Evolutionary conservation across 1,284 basidiomycete species (phyloP).

Genomic region (Apiotrichum gamsii): DNA sequence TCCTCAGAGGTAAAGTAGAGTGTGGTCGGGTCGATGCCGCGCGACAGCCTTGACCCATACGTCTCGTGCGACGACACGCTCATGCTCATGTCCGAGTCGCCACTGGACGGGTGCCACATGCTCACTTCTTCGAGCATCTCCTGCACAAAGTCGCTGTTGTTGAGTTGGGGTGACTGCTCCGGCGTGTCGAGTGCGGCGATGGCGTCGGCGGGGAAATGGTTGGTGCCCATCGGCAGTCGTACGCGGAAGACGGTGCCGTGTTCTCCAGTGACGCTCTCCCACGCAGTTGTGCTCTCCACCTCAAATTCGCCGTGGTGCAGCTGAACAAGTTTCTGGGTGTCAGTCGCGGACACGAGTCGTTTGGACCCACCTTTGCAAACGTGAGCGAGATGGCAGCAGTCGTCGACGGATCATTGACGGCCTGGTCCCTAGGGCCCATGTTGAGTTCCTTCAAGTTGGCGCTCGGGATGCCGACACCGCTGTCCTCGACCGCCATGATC

Average conservation of each 20-base stretch:
- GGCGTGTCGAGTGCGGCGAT: no score
- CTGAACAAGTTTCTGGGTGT: constrained; percentile 48
- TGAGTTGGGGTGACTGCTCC: no score
- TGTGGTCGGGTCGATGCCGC: constrained; percentile 34
- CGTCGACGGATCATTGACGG: constrained; percentile 16
- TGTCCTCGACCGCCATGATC: constrained; percentile 42
- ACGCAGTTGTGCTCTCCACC: constrained; percentile 38
- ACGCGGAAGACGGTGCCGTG: constrained; percentile 43
- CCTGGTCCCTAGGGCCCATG: neutral
- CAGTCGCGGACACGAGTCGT: no score
- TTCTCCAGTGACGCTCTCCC: constrained; percentile 31
- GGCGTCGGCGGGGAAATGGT: constrained; percentile 35
- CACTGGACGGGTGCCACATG: constrained; percentile 8
- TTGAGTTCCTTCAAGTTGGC: neutral
- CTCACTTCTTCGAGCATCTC: constrained; percentile 3
- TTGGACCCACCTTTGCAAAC: no score
- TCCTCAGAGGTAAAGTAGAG: constrained; percentile 44
- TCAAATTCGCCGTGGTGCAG: constrained; percentile 47
- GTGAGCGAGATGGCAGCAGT: constrained; percentile 47
- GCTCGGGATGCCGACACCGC: constrained; percentile 47
- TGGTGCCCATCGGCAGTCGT: constrained; percentile 29
- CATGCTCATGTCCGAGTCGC: neutral
- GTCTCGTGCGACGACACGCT: neutral
- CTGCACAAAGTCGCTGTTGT: neutral
- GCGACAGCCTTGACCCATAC: neutral